Evolutionary conservation across 495 filamentous ascomycete genomes (phyloP).

Genomic region (Penicillium soppii): DNA sequence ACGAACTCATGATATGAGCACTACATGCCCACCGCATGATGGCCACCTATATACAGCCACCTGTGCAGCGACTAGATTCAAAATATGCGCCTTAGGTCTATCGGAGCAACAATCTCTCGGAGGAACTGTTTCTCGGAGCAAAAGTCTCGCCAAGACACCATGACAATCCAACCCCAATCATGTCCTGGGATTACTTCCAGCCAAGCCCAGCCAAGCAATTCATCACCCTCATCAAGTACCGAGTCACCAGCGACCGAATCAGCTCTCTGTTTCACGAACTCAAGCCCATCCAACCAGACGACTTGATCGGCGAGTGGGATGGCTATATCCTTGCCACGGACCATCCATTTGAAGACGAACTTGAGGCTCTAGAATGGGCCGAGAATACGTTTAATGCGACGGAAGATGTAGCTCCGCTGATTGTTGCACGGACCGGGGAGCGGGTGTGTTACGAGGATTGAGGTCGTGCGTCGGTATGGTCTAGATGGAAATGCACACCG

Average conservation of each 20-base stretch:
- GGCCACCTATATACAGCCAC: neutral
- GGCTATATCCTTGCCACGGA: conserved; percentile 22
- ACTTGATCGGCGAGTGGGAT: conserved; percentile 27
- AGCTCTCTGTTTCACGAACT: conserved; percentile 11
- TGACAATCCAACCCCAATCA: conserved; percentile 10
- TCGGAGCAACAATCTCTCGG: too few species aligned
- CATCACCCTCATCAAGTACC: neutral
- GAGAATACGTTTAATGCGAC: conserved; percentile 18
- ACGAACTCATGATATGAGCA: too few species aligned
- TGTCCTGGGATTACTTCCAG: conserved; percentile 9
- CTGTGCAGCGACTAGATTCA: too few species aligned
- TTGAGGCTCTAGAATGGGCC: conserved; percentile 22
- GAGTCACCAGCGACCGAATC: neutral
- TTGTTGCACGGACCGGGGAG: conserved; percentile 19
- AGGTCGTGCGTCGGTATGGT: conserved; percentile 22
- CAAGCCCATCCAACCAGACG: conserved; percentile 15
- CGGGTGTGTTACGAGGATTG: conserved; percentile 16
- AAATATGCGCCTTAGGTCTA: too few species aligned
- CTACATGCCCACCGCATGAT: too few species aligned
- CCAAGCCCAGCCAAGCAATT: conserved; percentile 10
- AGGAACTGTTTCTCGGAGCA: too few species aligned
- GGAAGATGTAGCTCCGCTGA: conserved; percentile 23
- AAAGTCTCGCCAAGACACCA: neutral
- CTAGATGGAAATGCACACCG: too few species aligned
- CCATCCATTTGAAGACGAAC: conserved; percentile 17